These are phyloP conservation scores for Xylariales sp. DNA, from an alignment of 2,329 filamentous ascomycete genomes.

Conservation along the genomic window DNA sequence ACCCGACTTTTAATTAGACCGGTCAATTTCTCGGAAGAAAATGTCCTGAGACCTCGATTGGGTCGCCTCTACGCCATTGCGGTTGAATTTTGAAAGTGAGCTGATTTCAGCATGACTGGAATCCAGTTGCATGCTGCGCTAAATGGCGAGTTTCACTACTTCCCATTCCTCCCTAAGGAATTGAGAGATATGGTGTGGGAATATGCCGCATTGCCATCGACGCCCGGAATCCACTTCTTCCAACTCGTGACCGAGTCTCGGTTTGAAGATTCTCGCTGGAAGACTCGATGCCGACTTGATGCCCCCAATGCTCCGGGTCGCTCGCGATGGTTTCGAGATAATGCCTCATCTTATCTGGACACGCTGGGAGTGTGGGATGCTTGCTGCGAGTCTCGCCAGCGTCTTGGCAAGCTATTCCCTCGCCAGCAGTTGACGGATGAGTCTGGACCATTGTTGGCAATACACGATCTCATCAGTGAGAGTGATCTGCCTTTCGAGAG, in stretches of 20 bases:
- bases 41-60: too few relatives aligned
- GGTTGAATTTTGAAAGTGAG: too few relatives aligned
- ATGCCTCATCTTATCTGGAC: conserved; percentile 6
- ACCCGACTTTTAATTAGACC: too few relatives aligned
- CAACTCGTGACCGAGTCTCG: neutral
- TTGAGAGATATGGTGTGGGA: conserved; percentile 5
- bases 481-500: neutral
- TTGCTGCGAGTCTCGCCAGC: conserved; percentile 6
- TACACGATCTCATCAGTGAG: neutral
- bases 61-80: too few relatives aligned
- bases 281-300: neutral
- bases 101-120: conserved; percentile 1
- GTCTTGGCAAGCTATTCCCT: neutral
- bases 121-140: neutral
- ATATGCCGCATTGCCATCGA: neutral
- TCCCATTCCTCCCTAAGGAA: conserved; percentile 5
- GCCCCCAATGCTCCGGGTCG: neutral
- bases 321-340: neutral
- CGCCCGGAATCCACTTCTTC: conserved; percentile 6
- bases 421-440: neutral
- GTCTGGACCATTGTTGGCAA: neutral
- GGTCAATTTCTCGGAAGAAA: too few relatives aligned
- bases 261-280: neutral
- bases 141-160: conserved; percentile 6
- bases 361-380: conserved; percentile 5